A percentile compares a stretch with the other conserved stretches of the same genome.
These are phyloP conservation scores for Yamadazyma laniorum DNA, from an alignment of 805 yeast genomes.

Conservation along the genomic window DNA sequence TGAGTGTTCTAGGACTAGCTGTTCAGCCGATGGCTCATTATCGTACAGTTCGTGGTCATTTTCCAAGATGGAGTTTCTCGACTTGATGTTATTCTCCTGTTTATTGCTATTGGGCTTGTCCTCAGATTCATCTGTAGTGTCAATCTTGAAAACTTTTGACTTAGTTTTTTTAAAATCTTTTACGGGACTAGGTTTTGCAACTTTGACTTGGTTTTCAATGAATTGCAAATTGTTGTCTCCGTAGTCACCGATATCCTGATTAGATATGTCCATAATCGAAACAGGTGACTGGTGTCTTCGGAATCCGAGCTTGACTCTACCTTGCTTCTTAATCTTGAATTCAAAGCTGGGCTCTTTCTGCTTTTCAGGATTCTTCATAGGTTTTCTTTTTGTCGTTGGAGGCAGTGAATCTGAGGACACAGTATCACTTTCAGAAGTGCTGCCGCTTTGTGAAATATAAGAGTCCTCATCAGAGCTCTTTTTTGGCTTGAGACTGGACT, in stretches of 20 bases:
- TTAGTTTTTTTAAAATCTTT: slow-evolving; percentile 5
- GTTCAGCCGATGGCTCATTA: too few species aligned
- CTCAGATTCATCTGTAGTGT: slow-evolving; percentile 3
- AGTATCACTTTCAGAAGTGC: background rate
- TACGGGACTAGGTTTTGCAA: slow-evolving; percentile 3
- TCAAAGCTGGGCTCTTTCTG: slow-evolving; percentile 6
- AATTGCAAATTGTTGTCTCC: slow-evolving; percentile 30
- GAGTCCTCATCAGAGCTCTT: background rate
- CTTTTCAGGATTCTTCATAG: background rate
- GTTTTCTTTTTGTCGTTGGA: background rate
- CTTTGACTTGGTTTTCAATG: slow-evolving; percentile 18
- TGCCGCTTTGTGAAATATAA: background rate
- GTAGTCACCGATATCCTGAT: slow-evolving; percentile 35
- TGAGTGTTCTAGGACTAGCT: background rate
- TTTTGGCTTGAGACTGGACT: background rate
- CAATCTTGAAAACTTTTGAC: slow-evolving; percentile 7
- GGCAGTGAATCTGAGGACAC: background rate
- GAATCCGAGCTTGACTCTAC: slow-evolving; percentile 18
- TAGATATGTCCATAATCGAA: slow-evolving; percentile 23
- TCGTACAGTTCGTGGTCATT: background rate
- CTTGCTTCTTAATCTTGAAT: slow-evolving; percentile 22
- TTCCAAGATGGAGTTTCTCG: slow-evolving; percentile 6
- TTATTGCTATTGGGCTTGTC: background rate
- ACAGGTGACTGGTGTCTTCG: slow-evolving; percentile 15
- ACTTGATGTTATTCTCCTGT: background rate